A percentile compares a stretch with the other conserved stretches of the same genome.
Conservation (phyloP, 495 filamentous ascomycete genomes). For the Neurospora sp. region DNA sequence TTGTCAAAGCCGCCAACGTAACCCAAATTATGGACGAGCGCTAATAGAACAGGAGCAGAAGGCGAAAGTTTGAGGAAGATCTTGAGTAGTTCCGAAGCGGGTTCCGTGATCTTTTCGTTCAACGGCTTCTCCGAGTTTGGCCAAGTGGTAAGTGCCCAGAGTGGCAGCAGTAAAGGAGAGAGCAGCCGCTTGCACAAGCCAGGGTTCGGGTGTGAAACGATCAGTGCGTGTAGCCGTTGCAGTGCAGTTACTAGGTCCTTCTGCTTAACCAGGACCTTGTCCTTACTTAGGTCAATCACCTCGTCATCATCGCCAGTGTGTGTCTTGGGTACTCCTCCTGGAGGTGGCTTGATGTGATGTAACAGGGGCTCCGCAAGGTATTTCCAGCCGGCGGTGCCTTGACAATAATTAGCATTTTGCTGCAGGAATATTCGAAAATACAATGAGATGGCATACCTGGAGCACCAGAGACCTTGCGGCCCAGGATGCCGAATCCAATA, state of each 20-base stretch:
- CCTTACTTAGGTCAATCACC: constrained; percentile 30
- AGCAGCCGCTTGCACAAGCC: constrained; percentile 62
- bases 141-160: constrained; percentile 60
- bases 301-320: constrained; percentile 12
- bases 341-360: constrained; percentile 46
- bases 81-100: constrained; percentile 32
- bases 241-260: constrained; percentile 39
- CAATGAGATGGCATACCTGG: constrained; percentile 38
- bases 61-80: constrained; percentile 37
- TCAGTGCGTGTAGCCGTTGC: constrained; percentile 44
- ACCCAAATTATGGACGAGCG: constrained; percentile 32
- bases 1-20: constrained; percentile 24
- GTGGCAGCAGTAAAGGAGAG: constrained; percentile 49
- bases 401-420: not conserved
- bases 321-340: constrained; percentile 10
- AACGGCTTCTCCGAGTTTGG: constrained; percentile 14
- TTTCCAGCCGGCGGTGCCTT: constrained; percentile 56
- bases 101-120: constrained; percentile 24
- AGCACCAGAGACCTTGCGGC: constrained; percentile 54
- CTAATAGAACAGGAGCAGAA: constrained; percentile 28
- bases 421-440: not conserved
- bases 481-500: constrained; percentile 63
- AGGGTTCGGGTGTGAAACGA: constrained; percentile 61
- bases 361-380: constrained; percentile 58
- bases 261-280: constrained; percentile 31